Evolutionary conservation across 1,139 yeast species (phyloP), one percentile per base, ranked within the genome.

Genomic region (Debaryomyces udenii): DNA sequence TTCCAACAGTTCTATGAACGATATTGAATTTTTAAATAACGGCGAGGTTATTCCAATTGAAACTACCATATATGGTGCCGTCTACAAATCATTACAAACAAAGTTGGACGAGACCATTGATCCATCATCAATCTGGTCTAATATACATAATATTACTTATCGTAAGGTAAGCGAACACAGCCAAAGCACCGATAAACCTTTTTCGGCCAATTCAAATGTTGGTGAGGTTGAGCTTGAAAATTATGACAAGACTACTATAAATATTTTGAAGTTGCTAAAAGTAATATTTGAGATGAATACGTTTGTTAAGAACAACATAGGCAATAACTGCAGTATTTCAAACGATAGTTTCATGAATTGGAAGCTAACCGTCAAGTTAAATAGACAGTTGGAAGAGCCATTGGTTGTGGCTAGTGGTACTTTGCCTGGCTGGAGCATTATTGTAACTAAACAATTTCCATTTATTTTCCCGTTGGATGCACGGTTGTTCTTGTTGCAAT

Each of bases 301-400:
- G n/a, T 55, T 66, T n/a, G 66, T 64, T 27, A 67, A 62, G 11
- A 49, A 45, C 27, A 46, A 43, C 30, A 38, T 48, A 14, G 31
- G 43, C 2, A 43, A 43, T n/a, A 45, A 46, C 6, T 42, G 33
- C 3, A 40, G 51, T 2, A 59, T 79, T 9, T 59, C 76, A 0
- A 69, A 66, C 20, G 66, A 76, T 9, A 57, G 68, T 17, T 91
- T 90, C 53, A 67, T 84, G 53, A 91, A 88, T 56, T 81, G 91
- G 65, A 91, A 90, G 55, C 62, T 93, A 24, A 83, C 96, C 3
- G 96, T 95, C 1, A 93, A 91, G 59, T 68, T 93, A 43, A 86
- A 87, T 47, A 70, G 96, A 38, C 98, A 91, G 61, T 63, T 93
- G 31, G 97, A 91, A 53, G 98, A 93, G 49, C 95, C 96, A 0